A percentile compares a stretch with the other conserved stretches of the same genome.
Conservation (phyloP, 345 rosid genomes). For the Reutealis trisperma region DNA sequence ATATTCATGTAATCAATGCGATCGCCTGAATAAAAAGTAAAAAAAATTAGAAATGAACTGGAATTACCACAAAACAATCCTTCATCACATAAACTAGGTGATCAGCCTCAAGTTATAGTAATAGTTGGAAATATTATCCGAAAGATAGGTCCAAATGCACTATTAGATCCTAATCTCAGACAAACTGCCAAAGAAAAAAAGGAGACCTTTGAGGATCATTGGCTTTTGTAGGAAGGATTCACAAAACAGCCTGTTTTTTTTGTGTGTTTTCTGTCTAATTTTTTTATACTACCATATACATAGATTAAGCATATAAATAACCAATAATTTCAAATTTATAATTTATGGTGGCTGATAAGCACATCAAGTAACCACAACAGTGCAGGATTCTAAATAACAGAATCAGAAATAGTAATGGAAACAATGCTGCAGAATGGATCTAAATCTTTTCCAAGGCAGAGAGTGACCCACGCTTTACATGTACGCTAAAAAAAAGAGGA, state of each 20-base stretch:
- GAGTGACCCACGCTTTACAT: no score
- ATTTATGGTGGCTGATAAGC: background rate
- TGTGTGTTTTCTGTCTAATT: background rate
- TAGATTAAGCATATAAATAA: background rate
- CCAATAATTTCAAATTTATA: background rate
- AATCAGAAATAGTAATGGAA: no score
- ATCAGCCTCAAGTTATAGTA: background rate
- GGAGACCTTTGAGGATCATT: background rate
- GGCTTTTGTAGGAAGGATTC: background rate
- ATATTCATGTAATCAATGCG: constrained; percentile 91
- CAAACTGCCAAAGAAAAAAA: background rate
- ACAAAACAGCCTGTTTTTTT: background rate
- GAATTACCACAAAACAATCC: background rate
- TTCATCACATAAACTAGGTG: background rate
- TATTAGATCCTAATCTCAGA: background rate
- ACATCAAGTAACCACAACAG: background rate
- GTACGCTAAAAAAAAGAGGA: no score
- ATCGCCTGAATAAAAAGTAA: constrained; percentile 56
- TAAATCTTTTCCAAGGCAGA: no score
- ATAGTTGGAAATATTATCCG: background rate
- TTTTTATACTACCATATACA: background rate
- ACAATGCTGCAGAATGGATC: no score
- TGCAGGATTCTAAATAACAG: no score
- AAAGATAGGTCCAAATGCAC: background rate
- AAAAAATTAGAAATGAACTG: background rate